Conservation (phyloP, 352 stramenopile species). For the Globisporangium viniferum region DNA sequence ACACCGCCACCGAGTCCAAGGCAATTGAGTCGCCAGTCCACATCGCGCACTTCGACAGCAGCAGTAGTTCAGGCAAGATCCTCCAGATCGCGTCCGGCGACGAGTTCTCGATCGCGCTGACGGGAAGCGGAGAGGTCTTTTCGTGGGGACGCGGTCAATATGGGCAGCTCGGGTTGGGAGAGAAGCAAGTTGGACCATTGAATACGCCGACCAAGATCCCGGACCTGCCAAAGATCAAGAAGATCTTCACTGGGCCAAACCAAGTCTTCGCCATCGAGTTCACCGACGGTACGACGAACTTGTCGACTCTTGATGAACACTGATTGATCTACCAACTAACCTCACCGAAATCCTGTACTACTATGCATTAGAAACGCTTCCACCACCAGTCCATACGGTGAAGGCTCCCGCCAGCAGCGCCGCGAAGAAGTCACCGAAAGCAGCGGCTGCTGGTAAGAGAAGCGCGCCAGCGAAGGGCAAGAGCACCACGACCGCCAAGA, state of each 20-base stretch:
- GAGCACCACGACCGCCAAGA: conserved; percentile 7
- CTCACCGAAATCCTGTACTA: too few species aligned
- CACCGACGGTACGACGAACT: conserved; percentile 45
- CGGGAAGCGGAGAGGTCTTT: conserved; percentile 47
- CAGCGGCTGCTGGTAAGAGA: conserved; percentile 1
- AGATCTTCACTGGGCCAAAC: conserved; percentile 64
- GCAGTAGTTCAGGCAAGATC: conserved; percentile 20
- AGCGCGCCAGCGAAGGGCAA: conserved; percentile 7
- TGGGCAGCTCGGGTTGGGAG: conserved; percentile 61
- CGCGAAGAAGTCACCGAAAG: conserved; percentile 22
- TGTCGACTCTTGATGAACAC: background rate
- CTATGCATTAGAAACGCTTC: conserved; percentile 40
- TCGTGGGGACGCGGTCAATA: conserved; percentile 73
- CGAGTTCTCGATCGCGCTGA: conserved; percentile 65
- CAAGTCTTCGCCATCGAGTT: conserved; percentile 78
- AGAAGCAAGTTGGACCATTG: conserved; percentile 27
- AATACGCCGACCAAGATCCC: conserved; percentile 53
- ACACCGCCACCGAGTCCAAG: conserved; percentile 28
- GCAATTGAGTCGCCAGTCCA: conserved; percentile 38
- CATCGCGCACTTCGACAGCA: conserved; percentile 12
- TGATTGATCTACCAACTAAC: background rate
- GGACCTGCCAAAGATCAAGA: conserved; percentile 53
- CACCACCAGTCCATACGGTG: conserved; percentile 24
- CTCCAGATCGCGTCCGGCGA: conserved; percentile 58
- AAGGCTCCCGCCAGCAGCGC: conserved; percentile 13